Base-by-base conservation (phyloP, 2,329 filamentous ascomycete species). In the Cercospora sesami region DNA sequence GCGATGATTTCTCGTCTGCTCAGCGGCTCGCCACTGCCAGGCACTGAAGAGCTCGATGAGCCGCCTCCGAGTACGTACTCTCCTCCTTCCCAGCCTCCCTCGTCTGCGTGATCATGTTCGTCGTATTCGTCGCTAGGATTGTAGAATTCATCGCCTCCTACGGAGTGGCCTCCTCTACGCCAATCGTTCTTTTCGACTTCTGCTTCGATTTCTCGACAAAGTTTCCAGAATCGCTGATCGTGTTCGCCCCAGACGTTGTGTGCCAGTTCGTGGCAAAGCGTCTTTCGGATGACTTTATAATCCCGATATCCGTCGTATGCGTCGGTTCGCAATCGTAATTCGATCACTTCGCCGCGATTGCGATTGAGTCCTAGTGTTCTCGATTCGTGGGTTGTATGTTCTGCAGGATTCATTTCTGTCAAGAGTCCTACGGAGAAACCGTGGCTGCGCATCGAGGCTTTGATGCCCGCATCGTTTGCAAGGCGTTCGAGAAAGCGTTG, bases 401-500 rank as follows among this genome's bases (percentile, higher is more conserved):
- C 86, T 0, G 90, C 85, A 0, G 95, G 95, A 74, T 99, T 91
- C 94, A 99, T 98, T 80, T 99, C 95, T 0, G 94, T 97, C 28
- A 99, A 84, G 3, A 98, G 80, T 0, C 90, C 90, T 0, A 99
- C 95, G 21, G 86, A 87, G 82, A 96, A 97, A 71, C 89, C 87
- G 82, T 97, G 94, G 74, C 89, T 89, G 16, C 86, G 84, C 95
- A 99, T 99, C 0, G 89, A 86, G 0, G 90, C 84, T 71, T 89
- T 89, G 80, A 99, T 94, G 7, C 95, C 95, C 0, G 92, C 89
- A 78, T 99, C 95, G 69, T 90, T 86, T 71, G 89, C 89, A 3
- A 99, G 84, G 0, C 91, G 87, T 77, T 91, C 84, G 2, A 99
- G 86, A 73, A 94, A 92, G 0, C 85, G 82, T 4, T 89, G 84